Evolutionary conservation across 1,139 yeast genomes (phyloP), one percentile per base, ranked within the genome.

Genomic region (Candida tunisiensis): DNA sequence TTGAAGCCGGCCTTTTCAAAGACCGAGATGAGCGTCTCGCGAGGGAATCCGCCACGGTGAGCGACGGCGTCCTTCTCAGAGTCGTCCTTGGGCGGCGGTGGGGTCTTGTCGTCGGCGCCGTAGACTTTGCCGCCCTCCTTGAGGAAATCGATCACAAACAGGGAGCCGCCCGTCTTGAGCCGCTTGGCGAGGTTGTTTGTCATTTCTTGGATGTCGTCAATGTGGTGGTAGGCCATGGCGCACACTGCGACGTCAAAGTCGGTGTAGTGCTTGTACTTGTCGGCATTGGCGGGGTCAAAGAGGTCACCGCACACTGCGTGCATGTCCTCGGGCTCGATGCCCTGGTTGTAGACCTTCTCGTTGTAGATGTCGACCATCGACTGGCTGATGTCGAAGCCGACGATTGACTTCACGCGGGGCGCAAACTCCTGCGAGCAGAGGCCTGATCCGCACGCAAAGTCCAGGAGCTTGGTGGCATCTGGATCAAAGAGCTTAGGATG

Each of bases 201-300:
- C 4, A 40, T 38, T 8, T 21, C 29, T 3, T 35, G 38, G 16
- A 39, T 36, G 25, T 47, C 46, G 21, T 32, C 34, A 6, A 47
- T 30, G 30, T 47, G 53, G 25, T 47, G 53, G 27, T 41, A 47
- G 2, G 46, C 36, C 34, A 47, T 31, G 6, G 49, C 39, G 13
- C 42, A 34, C 6, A 45, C 41, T 1, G 39, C 47, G 6, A 34
- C 42, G 23, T 47, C 47, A 28, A 45, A 47, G 12, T 27, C 19
- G 7, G 24, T 16, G 6, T 19, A 20, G 13, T 13, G 16, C 3
- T 21, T 19, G 7, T 19, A 23, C 15, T 19, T 25, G 3, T 13
- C 19, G 3, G 24, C n/a, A 9, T 24, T 16, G 12, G 23, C 20
- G 19, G 25, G 25, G 1, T 27, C 35, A 8, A 35, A 23, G 8